Base-by-base conservation (phyloP, 2,329 filamentous ascomycete species). In the Aspergillus ibericus region DNA sequence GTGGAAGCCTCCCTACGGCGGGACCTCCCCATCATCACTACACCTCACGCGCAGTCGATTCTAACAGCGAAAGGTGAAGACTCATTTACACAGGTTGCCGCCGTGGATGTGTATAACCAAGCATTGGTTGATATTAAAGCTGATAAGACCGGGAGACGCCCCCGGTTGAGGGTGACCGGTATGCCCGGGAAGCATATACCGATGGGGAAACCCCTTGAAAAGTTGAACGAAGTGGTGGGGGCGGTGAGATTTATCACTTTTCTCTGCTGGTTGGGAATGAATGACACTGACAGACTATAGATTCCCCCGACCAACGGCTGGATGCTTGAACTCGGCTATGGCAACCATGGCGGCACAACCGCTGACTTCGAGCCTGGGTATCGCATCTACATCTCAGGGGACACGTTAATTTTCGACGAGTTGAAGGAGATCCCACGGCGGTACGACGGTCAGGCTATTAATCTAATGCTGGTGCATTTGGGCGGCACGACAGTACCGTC, bases 261-360 rank as follows among this genome's bases (percentile, higher is more conserved):
- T 34, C 77, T 18, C 16, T 8, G 27, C 4, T 35, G 50, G 16
- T 13, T n/a, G 15, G 18, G 25, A n/a, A n/a, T n/a, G n/a, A n/a
- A 40, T 47, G 20, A 36, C 22, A 56, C 42, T 22, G 4, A 51
- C 4, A 4, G 32, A 10, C 4, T 5, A 35, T 72, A 80, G 53
- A 81, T 88, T 4, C 87, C 86, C 4, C 87, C 85, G 2, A 87
- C 83, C 1, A 88, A 88, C 66, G 86, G 86, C 32, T 89, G 86
- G 85, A 83, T 89, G 74, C 60, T 89, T 4, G 85, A 89, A 69
- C 73, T 89, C 9, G 85, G 86, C 1, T 80, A n/a, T n/a, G n/a
- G n/a, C n/a, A n/a, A n/a, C n/a, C n/a, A 83, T 63, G 64, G 70
- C 27, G 56, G 67, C 42, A 35, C 59, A 9, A 52, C 60, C 3